Percentiles rank a stretch among this genome's conserved stretches.
These are phyloP conservation scores for Irineochytrium annulatum DNA, from an alignment of 192 early-diverging fungal genomes.

Conservation along the genomic window DNA sequence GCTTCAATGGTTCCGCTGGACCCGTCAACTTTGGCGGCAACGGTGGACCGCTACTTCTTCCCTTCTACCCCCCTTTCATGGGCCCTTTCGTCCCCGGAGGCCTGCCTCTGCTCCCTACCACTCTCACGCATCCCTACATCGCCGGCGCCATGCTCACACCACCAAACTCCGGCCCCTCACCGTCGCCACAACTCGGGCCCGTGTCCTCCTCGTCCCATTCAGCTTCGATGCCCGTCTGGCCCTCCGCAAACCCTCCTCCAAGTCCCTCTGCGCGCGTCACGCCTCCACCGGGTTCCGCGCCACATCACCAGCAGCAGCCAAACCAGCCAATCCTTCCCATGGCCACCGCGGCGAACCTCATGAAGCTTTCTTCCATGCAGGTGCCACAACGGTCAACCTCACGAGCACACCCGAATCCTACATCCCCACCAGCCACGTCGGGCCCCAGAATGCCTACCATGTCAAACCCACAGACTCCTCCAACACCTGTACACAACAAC, in stretches of 20 bases:
- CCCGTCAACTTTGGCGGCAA: not conserved
- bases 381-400: no score
- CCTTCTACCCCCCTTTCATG: slow-evolving; percentile 5
- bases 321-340: no score
- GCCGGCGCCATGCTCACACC: not conserved
- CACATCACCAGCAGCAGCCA: no score
- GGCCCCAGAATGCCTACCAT: no score
- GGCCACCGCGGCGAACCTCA: no score
- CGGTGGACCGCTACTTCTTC: not conserved
- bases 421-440: no score
- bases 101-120: not conserved
- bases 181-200: no score
- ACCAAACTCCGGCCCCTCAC: not conserved
- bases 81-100: not conserved
- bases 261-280: not conserved
- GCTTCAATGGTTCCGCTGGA: not conserved
- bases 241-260: not conserved
- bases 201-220: not conserved
- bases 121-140: not conserved
- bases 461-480: no score
- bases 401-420: no score
- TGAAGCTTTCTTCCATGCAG: no score
- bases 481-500: no score
- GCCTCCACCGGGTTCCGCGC: not conserved
- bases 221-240: not conserved